Evolutionary conservation across 1,284 basidiomycete genomes (phyloP).

Genomic region (Tremellales sp.): DNA sequence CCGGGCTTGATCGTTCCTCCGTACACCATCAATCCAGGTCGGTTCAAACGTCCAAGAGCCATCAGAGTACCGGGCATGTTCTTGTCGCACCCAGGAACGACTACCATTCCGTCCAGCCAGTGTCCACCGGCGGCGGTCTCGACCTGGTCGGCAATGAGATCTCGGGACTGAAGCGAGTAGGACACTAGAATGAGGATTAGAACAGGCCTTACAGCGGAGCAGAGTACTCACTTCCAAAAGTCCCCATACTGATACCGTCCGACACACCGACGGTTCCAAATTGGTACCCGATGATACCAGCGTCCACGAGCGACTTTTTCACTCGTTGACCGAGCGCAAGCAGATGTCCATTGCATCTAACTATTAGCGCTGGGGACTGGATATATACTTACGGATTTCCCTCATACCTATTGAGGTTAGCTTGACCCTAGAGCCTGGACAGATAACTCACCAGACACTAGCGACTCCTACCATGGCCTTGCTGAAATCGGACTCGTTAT

Average conservation of each 20-base stretch:
- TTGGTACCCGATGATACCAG: constrained; percentile 87
- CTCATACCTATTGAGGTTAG: constrained; percentile 65
- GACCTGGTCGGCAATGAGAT: constrained; percentile 94
- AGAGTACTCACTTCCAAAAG: constrained; percentile 58
- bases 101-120: constrained; percentile 97
- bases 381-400: constrained; percentile 59
- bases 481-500: constrained; percentile 70
- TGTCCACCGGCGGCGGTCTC: constrained; percentile 96
- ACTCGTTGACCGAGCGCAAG: constrained; percentile 81
- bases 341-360: constrained; percentile 86
- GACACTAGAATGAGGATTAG: constrained; percentile 56
- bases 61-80: constrained; percentile 97
- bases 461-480: constrained; percentile 95
- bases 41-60: constrained; percentile 86
- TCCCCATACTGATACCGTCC: constrained; percentile 98
- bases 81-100: constrained; percentile 94
- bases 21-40: constrained; percentile 94
- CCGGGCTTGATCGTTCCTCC: constrained; percentile 91
- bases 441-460: constrained; percentile 74
- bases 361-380: neutral
- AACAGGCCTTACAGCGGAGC: constrained; percentile 7
- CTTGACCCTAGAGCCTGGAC: constrained; percentile 7
- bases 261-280: constrained; percentile 96
- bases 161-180: constrained; percentile 90
- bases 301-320: constrained; percentile 69